Evolutionary conservation across 2,329 filamentous ascomycete species (phyloP).

Genomic region (Chalaropsis ovoidea): DNA sequence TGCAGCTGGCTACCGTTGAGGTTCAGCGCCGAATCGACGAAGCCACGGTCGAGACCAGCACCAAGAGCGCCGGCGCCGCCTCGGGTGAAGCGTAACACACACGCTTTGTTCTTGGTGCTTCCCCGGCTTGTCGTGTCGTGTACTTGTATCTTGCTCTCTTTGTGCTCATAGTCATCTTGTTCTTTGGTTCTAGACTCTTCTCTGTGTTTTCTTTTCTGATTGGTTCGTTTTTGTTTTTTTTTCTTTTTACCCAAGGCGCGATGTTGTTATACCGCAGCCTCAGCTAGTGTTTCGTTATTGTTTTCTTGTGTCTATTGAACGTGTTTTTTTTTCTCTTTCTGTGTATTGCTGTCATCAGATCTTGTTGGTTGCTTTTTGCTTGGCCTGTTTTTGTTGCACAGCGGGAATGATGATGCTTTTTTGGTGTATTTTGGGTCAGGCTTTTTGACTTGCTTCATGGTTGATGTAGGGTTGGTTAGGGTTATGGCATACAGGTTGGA

Average conservation of each 20-base stretch:
- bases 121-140: not conserved
- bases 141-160: constrained; percentile 11
- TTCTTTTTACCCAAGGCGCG: constrained; percentile 3
- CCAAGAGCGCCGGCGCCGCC: not conserved
- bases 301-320: not conserved
- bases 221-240: not conserved
- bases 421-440: not conserved
- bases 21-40: constrained; percentile 17
- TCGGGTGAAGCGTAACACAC: not conserved
- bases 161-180: not conserved
- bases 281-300: not conserved
- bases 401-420: not conserved
- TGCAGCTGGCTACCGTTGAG: constrained; percentile 15
- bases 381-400: not conserved
- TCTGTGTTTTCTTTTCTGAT: not conserved
- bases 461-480: not conserved
- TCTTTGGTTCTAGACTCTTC: not conserved
- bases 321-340: not conserved
- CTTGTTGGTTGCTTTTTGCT: not conserved
- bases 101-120: not conserved
- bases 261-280: constrained; percentile 10
- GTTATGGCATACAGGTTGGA: not conserved
- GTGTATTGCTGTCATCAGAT: not conserved
- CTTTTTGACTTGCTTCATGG: not conserved
- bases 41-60: not conserved